Evolutionary conservation across 2,329 filamentous ascomycete genomes (phyloP).

Genomic region (Fusarium pseudonygamai): DNA sequence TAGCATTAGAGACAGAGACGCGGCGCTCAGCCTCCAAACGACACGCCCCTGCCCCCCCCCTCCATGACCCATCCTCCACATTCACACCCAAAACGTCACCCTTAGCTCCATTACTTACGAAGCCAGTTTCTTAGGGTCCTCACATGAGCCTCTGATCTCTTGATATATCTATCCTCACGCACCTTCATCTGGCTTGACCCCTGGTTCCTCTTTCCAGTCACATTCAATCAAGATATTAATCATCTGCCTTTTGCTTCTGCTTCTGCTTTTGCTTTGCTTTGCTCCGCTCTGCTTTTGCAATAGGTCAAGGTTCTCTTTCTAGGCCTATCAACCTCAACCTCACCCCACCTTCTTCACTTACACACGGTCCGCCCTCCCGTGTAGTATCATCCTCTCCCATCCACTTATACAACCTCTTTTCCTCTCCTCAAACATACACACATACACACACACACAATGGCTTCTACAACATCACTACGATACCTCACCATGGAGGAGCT

Average conservation of each 20-base stretch:
- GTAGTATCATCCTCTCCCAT: slow-evolving; percentile 18
- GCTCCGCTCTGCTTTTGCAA: slow-evolving; percentile 10
- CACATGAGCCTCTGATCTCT: slow-evolving; percentile 45
- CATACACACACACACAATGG: slow-evolving; percentile 22
- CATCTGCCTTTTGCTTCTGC: slow-evolving; percentile 24
- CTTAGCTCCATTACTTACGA: slow-evolving; percentile 46
- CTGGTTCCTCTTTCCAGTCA: slow-evolving; percentile 33
- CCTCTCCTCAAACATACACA: slow-evolving; percentile 12
- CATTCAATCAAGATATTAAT: slow-evolving; percentile 27
- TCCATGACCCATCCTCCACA: background rate
- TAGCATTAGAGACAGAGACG: slow-evolving; percentile 12
- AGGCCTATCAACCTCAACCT: slow-evolving; percentile 7
- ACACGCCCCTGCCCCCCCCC: slow-evolving; percentile 15
- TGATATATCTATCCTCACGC: slow-evolving; percentile 45
- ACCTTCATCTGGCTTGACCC: slow-evolving; percentile 28
- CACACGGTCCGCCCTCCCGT: slow-evolving; percentile 24
- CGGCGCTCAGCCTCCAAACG: slow-evolving; percentile 54
- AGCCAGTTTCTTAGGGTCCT: slow-evolving; percentile 44
- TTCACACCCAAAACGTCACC: slow-evolving; percentile 52
- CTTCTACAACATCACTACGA: slow-evolving; percentile 51
- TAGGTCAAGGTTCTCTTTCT: slow-evolving; percentile 4
- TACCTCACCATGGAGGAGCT: slow-evolving; percentile 62
- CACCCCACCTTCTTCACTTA: slow-evolving; percentile 30
- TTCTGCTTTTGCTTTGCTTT: background rate
- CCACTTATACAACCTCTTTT: slow-evolving; percentile 15